Conservation (phyloP, 1,139 yeast species). For the Geotrichum carabidarum region DNA sequence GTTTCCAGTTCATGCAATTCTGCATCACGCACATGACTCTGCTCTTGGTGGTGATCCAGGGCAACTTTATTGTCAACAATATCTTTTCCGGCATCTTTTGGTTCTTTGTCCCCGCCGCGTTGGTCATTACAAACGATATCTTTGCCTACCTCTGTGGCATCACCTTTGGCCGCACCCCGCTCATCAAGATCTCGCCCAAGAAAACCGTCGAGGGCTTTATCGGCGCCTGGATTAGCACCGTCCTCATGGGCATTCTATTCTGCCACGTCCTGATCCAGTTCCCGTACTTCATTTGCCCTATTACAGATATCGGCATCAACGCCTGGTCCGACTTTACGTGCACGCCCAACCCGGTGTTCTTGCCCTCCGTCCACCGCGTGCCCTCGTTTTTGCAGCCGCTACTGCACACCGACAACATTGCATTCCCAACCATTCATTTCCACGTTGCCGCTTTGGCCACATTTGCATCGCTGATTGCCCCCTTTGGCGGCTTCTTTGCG, state of each 20-base stretch:
- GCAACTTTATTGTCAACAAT: conserved; percentile 85
- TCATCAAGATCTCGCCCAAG: conserved; percentile 90
- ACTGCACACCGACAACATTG: conserved; percentile 45
- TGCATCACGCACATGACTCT: conserved; percentile 93
- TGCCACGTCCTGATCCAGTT: conserved; percentile 60
- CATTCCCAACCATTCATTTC: conserved; percentile 79
- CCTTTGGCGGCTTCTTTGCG: conserved; percentile 97
- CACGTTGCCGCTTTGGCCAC: conserved; percentile 83
- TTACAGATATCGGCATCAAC: conserved; percentile 53
- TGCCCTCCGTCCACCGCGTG: conserved; percentile 68
- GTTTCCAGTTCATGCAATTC: conserved; percentile 89
- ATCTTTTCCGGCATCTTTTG: conserved; percentile 86
- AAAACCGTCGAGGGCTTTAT: conserved; percentile 95
- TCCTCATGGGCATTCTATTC: conserved; percentile 61
- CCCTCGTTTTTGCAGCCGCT: conserved; percentile 59
- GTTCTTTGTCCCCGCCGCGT: conserved; percentile 85
- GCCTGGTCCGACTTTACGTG: conserved; percentile 65
- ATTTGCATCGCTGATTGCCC: conserved; percentile 94
- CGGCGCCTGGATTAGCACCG: conserved; percentile 96
- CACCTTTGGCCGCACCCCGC: conserved; percentile 87
- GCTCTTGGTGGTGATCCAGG: conserved; percentile 83
- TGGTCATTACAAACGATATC: conserved; percentile 90
- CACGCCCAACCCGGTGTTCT: conserved; percentile 80
- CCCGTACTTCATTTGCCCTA: conserved; percentile 84
- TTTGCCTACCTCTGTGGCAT: conserved; percentile 96